These are phyloP conservation scores for Centaurea solstitialis DNA, from an alignment of 129 eudicot species.

Conservation along the genomic window DNA sequence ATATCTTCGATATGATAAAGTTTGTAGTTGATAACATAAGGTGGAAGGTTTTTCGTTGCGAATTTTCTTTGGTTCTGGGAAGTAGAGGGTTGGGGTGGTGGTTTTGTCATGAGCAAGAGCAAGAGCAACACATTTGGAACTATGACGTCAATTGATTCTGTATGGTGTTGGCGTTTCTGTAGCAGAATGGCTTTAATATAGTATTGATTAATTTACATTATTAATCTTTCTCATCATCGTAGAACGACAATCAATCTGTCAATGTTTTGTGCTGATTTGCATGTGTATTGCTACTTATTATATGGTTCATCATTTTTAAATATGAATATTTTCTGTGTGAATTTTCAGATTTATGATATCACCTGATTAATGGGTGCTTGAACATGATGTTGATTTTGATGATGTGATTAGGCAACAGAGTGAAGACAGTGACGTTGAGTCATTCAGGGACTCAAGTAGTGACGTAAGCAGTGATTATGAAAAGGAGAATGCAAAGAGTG, in stretches of 20 bases:
- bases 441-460: constrained; percentile 86
- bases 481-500: constrained; percentile 37
- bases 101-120: too few relatives aligned
- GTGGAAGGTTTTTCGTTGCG: too few relatives aligned
- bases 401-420: constrained; percentile 56
- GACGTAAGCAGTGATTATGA: constrained; percentile 90
- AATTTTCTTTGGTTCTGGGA: too few relatives aligned
- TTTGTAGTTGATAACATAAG: not conserved
- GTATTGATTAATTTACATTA: not conserved
- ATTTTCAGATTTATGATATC: too few relatives aligned
- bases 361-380: too few relatives aligned
- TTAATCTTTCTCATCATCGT: not conserved
- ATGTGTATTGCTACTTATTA: too few relatives aligned
- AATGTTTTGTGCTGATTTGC: too few relatives aligned
- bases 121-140: not conserved
- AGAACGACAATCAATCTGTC: not conserved
- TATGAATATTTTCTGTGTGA: too few relatives aligned
- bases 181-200: too few relatives aligned
- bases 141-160: not conserved
- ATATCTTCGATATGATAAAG: not conserved
- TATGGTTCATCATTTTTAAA: too few relatives aligned
- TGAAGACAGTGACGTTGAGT: constrained; percentile 90
- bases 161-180: too few relatives aligned
- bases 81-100: too few relatives aligned
- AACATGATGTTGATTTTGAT: not conserved